Conservation (phyloP, 2,329 filamentous ascomycete species). For the Xylaria sp. region DNA sequence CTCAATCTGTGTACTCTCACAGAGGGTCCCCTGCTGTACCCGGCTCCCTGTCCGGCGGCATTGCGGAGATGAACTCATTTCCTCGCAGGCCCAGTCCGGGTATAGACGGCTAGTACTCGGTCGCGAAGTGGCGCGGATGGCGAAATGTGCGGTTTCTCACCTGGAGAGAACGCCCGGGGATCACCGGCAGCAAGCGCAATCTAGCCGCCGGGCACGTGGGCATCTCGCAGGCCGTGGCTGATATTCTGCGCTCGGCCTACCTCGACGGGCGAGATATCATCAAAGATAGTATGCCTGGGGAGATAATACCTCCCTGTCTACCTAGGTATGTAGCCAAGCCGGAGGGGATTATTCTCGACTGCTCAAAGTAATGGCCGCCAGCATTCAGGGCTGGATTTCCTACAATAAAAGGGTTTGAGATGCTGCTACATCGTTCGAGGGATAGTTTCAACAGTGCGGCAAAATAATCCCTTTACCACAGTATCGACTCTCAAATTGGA, state of each 20-base stretch:
- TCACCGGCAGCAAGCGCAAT: conserved; percentile 57
- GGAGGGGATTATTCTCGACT: too few relatives aligned
- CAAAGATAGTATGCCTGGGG: too few relatives aligned
- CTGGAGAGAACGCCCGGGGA: too few relatives aligned
- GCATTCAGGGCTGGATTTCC: too few relatives aligned
- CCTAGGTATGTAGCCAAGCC: too few relatives aligned
- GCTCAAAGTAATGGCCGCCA: too few relatives aligned
- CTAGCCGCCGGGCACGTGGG: conserved; percentile 50
- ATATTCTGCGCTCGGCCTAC: conserved; percentile 55
- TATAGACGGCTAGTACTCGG: conserved; percentile 57
- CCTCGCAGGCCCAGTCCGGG: conserved; percentile 41
- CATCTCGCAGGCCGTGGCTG: conserved; percentile 53
- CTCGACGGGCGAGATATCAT: too few relatives aligned
- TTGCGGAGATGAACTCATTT: conserved; percentile 50
- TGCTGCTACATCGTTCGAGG: conserved; percentile 43
- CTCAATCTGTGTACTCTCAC: conserved; percentile 32
- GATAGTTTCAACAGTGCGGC: too few relatives aligned
- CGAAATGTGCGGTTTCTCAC: conserved; percentile 54
- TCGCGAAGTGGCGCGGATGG: conserved; percentile 56
- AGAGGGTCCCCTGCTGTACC: conserved; percentile 53
- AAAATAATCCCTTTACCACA: too few relatives aligned
- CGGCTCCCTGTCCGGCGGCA: conserved; percentile 46
- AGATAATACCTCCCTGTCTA: too few relatives aligned
- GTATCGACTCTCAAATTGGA: neutral
- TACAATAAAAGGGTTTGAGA: too few relatives aligned